Base-by-base conservation (phyloP, 1,284 basidiomycete species). In the Lentinula novae-zelandiae region DNA sequence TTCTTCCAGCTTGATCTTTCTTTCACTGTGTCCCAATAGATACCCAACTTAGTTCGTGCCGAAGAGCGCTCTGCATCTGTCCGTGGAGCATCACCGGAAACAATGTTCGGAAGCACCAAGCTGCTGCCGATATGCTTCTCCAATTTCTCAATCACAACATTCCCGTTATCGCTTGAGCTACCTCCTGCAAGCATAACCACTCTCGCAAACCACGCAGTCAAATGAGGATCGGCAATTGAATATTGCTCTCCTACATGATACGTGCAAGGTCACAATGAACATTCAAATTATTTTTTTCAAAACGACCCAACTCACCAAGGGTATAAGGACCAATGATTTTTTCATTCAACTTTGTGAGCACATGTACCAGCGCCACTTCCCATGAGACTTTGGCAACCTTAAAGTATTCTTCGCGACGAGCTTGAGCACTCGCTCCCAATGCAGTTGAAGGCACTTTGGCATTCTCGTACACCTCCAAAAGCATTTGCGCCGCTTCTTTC, bases 211-310 rank as follows among this genome's bases (percentile, higher is more conserved):
- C 92, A 96, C 10, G 85, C 86, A 2, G 84, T 86, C 31, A 94
- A 76, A 68, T 95, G 92, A 57, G 94, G 73, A 70, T 96, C 94
- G 2, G 87, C 90, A 49, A 93, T 76, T 7, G 87, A 91, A 69
- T 94, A 72, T 63, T 92, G 90, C 67, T 90, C 89, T 31, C 88
- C 88, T 89, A 61, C 27, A 27, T 27, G 27, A 27, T 27, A 27
- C 27, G 27, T 3, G 27, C 27, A 27, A 27, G 27, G 27, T 27
- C 27, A 27, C 27, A 27, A 27, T 27, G 27, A 27, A 27, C 27
- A 27, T 39, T 15, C 49, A 7, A 13, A n/a, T 20, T 58, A 34
- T 44, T n/a, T 15, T 15, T 44, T 15, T 5, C 0, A 13, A 15
- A 12, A 17, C 36, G 36, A 38, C 8, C 6, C 36, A 9, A 63